phyloP scores from a whole-genome alignment of 495 filamentous ascomycete species.

The Apodospora peruviana region DNA sequence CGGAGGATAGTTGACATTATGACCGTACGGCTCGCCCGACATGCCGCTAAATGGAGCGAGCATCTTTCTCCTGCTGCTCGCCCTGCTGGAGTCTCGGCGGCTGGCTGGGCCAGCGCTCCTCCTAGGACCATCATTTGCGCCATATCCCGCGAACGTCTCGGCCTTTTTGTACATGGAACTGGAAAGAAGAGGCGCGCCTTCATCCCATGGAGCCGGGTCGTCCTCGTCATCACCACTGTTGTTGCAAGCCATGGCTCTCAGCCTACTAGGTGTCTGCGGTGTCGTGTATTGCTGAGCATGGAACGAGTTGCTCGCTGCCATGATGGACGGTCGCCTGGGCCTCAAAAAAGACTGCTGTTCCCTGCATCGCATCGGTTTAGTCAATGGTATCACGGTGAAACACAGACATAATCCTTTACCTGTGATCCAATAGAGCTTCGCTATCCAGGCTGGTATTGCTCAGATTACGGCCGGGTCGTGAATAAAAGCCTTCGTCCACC shows the following conservation, averaged over 20 bases:
- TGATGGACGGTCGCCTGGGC: conserved; percentile 55
- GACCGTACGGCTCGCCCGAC: conserved; percentile 45
- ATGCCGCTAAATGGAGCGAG: conserved; percentile 28
- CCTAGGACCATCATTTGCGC: conserved; percentile 25
- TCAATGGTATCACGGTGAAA: background rate
- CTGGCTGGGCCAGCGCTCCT: conserved; percentile 22
- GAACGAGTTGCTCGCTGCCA: conserved; percentile 30
- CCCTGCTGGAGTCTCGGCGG: conserved; percentile 36
- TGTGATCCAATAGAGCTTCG: conserved; percentile 72
- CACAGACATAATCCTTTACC: conserved; percentile 39
- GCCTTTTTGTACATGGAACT: conserved; percentile 25
- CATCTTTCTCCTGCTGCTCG: conserved; percentile 29
- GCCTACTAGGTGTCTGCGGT: conserved; percentile 26
- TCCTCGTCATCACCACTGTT: conserved; percentile 32
- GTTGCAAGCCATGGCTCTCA: conserved; percentile 19
- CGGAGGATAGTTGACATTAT: conserved; percentile 96
- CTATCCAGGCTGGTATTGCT: conserved; percentile 82
- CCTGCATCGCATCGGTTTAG: conserved; percentile 33
- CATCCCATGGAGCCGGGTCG: conserved; percentile 35
- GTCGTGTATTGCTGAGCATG: conserved; percentile 28
- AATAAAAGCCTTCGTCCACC: conserved; percentile 49
- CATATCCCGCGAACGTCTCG: conserved; percentile 32
- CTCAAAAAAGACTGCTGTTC: conserved; percentile 64
- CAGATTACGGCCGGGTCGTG: conserved; percentile 49
- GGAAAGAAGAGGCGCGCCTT: conserved; percentile 56